A percentile compares a stretch with the other conserved stretches of the same genome.
phyloP scores from a whole-genome alignment of 805 yeast genomes.

The Myxozyma udenii region DNA sequence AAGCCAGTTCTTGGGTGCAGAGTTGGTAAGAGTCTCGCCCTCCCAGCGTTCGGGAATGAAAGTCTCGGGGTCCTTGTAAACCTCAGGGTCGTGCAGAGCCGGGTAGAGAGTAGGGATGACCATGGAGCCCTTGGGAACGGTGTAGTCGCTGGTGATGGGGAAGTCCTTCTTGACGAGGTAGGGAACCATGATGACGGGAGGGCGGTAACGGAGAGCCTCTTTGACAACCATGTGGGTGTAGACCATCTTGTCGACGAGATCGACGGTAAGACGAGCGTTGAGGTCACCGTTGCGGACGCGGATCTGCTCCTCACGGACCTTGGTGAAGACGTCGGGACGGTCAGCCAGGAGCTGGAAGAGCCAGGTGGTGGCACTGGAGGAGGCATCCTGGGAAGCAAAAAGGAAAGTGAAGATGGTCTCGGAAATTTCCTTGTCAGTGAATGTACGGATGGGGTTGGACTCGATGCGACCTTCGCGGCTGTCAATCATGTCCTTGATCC shows the following conservation, averaged over 20 bases:
- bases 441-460: constrained; percentile 60
- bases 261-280: constrained; percentile 56
- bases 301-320: constrained; percentile 90
- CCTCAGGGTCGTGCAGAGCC: constrained; percentile 95
- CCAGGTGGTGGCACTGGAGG: constrained; percentile 97
- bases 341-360: constrained; percentile 94
- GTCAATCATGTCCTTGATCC: constrained; percentile 83
- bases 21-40: constrained; percentile 65
- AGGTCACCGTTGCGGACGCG: constrained; percentile 77
- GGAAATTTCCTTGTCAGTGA: constrained; percentile 85
- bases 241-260: constrained; percentile 77
- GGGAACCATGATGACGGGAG: constrained; percentile 98
- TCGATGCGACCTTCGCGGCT: constrained; percentile 45
- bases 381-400: constrained; percentile 97
- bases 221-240: constrained; percentile 88
- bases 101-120: constrained; percentile 94
- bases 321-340: constrained; percentile 82
- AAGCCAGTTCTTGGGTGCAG: constrained; percentile 74
- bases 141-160: constrained; percentile 77
- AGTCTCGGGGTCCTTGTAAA: constrained; percentile 88
- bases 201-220: constrained; percentile 90
- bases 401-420: constrained; percentile 95
- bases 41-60: constrained; percentile 96
- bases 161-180: constrained; percentile 84
- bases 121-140: constrained; percentile 97